Evolutionary conservation across 352 stramenopile species (phyloP).

Genomic region (Globisporangium nunn): DNA sequence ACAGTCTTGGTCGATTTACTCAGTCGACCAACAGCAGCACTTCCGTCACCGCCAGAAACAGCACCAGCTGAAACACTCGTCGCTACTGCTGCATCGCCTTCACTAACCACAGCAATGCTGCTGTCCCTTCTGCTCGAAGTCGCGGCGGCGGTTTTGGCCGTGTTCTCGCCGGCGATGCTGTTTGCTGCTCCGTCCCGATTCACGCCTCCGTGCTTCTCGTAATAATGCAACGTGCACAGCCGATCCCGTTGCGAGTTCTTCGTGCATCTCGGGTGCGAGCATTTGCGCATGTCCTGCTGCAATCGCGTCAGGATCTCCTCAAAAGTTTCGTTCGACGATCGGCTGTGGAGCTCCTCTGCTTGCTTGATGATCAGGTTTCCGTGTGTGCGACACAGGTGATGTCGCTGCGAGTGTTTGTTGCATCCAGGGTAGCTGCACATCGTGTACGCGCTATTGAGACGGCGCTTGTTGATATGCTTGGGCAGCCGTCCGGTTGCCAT

Average conservation of each 20-base stretch:
- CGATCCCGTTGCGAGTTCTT: slow-evolving; percentile 86
- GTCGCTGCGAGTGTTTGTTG: slow-evolving; percentile 77
- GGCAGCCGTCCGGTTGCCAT: slow-evolving; percentile 75
- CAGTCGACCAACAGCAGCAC: background rate
- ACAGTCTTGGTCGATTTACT: background rate
- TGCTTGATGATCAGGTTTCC: slow-evolving; percentile 75
- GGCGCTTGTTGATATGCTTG: slow-evolving; percentile 76
- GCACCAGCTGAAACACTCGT: background rate
- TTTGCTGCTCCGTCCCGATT: background rate
- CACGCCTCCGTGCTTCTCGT: slow-evolving; percentile 36
- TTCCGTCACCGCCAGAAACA: background rate
- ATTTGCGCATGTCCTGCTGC: slow-evolving; percentile 74
- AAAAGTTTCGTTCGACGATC: slow-evolving; percentile 38
- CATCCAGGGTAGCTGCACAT: slow-evolving; percentile 85
- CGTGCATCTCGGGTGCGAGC: slow-evolving; percentile 67
- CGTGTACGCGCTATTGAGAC: slow-evolving; percentile 83
- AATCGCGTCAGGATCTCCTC: slow-evolving; percentile 63
- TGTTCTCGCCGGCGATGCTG: background rate
- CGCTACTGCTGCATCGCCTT: too few relatives aligned
- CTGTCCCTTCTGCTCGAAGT: slow-evolving; percentile 26
- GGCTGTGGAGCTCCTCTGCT: slow-evolving; percentile 53
- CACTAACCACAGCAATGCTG: background rate
- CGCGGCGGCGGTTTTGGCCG: slow-evolving; percentile 3
- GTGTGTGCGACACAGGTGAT: slow-evolving; percentile 82
- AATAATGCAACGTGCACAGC: slow-evolving; percentile 79